Percentiles rank a stretch among this genome's conserved stretches.
Conservation (phyloP, 2,329 filamentous ascomycete genomes). For the Grosmannia serpens region DNA sequence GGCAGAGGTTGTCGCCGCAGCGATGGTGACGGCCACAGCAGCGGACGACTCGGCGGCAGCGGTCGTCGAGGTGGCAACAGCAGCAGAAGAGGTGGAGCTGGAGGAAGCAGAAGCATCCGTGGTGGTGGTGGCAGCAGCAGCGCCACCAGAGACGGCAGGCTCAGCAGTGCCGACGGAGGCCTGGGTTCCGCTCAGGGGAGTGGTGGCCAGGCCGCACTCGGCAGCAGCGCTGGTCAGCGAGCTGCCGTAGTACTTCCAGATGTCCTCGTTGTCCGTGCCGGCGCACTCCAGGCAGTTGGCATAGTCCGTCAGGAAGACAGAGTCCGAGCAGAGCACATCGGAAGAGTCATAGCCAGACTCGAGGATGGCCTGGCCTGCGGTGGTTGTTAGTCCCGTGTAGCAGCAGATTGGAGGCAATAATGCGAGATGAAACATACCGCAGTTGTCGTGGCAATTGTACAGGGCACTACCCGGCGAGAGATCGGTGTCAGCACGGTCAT, state of each 20-base stretch:
- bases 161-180: constrained; percentile 11
- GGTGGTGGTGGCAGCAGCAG: constrained; percentile 3
- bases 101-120: background rate
- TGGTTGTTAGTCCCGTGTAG: background rate
- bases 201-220: constrained; percentile 17
- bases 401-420: background rate
- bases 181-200: constrained; percentile 12
- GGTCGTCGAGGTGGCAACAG: constrained; percentile 2
- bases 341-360: constrained; percentile 17
- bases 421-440: constrained; percentile 20
- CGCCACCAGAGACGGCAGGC: constrained; percentile 1
- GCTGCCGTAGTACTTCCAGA: constrained; percentile 29
- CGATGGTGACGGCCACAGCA: background rate
- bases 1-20: background rate
- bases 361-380: constrained; percentile 22
- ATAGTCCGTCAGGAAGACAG: constrained; percentile 27
- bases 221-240: constrained; percentile 19
- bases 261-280: constrained; percentile 26
- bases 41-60: background rate
- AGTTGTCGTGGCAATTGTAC: constrained; percentile 33
- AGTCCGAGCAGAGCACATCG: constrained; percentile 21
- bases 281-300: constrained; percentile 27
- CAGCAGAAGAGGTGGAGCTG: background rate
- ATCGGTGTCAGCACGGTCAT: constrained; percentile 23
- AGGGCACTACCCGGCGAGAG: constrained; percentile 21